These are phyloP conservation scores for Tetrahymena elliotti DNA, from an alignment of 73 alveolate species.

Conservation along the genomic window DNA sequence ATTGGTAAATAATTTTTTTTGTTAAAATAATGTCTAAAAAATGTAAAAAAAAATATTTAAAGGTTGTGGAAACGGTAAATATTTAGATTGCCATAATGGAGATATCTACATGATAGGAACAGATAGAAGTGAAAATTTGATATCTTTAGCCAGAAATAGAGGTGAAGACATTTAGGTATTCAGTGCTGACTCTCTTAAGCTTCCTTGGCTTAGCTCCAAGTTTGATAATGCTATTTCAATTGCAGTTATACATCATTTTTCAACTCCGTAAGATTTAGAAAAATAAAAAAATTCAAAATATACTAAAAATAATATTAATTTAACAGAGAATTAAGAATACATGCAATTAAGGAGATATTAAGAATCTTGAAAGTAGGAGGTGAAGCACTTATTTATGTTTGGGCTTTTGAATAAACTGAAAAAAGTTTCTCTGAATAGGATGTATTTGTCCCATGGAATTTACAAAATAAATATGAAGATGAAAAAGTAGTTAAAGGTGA, in stretches of 20 bases:
- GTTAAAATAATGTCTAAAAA: too few species aligned
- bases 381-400: conserved; percentile 78
- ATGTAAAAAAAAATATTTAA: too few species aligned
- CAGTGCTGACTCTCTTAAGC: conserved; percentile 79
- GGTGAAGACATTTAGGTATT: conserved; percentile 60
- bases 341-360: conserved; percentile 80
- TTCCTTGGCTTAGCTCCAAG: conserved; percentile 70
- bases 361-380: conserved; percentile 83
- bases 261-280: conserved; percentile 40
- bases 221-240: conserved; percentile 93
- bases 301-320: neutral
- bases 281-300: neutral
- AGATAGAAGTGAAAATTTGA: conserved; percentile 86
- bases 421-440: conserved; percentile 89
- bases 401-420: conserved; percentile 96
- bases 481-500: conserved; percentile 51
- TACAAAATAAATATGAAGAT: conserved; percentile 82
- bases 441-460: conserved; percentile 98
- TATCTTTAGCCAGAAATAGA: conserved; percentile 83
- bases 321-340: conserved; percentile 61
- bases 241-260: conserved; percentile 97
- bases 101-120: conserved; percentile 81
- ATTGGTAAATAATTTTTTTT: conserved; percentile 56
- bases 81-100: conserved; percentile 64
- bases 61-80: conserved; percentile 97